phyloP scores from a whole-genome alignment of 75 land plant genomes.

The Gnetum montanum region DNA sequence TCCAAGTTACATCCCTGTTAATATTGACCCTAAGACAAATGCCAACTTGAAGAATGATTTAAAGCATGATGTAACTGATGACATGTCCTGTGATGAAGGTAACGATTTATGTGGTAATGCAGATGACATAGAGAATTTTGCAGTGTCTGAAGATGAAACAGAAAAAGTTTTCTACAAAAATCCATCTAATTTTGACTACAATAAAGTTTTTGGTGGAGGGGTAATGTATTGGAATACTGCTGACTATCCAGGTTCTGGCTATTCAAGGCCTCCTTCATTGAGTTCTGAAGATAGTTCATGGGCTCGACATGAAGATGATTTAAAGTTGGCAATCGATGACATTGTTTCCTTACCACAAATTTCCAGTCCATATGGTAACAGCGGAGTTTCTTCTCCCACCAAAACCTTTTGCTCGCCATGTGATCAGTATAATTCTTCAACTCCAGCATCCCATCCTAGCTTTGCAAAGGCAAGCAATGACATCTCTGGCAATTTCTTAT shows the following conservation, averaged over 20 bases:
- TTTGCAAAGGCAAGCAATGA: slow-evolving; percentile 46
- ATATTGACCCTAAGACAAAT: slow-evolving; percentile 15
- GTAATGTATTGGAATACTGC: slow-evolving; percentile 96
- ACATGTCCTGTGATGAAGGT: slow-evolving; percentile 30
- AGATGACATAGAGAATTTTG: slow-evolving; percentile 63
- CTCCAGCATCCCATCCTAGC: slow-evolving; percentile 26
- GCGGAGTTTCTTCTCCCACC: slow-evolving; percentile 62
- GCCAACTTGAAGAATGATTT: slow-evolving; percentile 24
- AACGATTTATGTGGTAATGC: slow-evolving; percentile 29
- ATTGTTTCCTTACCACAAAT: slow-evolving; percentile 59
- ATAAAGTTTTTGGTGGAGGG: slow-evolving; percentile 92
- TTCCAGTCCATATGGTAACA: slow-evolving; percentile 41
- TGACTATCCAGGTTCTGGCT: slow-evolving; percentile 66
- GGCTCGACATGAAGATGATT: slow-evolving; percentile 94
- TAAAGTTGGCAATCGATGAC: slow-evolving; percentile 78
- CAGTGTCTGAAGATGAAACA: slow-evolving; percentile 77
- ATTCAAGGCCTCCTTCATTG: slow-evolving; percentile 91
- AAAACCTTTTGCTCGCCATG: slow-evolving; percentile 61
- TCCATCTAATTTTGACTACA: slow-evolving; percentile 48
- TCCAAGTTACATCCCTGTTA: slow-evolving; percentile 21
- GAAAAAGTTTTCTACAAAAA: slow-evolving; percentile 22
- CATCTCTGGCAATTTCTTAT: slow-evolving; percentile 23
- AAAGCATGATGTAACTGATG: slow-evolving; percentile 35
- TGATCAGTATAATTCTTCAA: slow-evolving; percentile 47
- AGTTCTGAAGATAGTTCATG: slow-evolving; percentile 97